Conservation (phyloP, 257 asterid species). For the Scutellaria barbata region DNA sequence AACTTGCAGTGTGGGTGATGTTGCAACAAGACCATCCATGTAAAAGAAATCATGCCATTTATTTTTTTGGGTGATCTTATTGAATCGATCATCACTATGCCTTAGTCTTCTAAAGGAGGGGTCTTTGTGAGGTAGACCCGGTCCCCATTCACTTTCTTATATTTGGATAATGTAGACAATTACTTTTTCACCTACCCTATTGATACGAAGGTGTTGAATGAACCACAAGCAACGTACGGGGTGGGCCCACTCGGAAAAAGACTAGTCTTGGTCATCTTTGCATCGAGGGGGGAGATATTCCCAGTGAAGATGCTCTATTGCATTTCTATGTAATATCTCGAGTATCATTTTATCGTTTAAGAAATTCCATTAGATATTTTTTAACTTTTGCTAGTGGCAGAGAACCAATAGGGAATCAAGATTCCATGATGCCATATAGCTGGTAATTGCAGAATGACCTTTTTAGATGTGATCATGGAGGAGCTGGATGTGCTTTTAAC, state of each 20-base stretch:
- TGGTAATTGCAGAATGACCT: not conserved
- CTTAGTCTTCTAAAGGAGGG: not conserved
- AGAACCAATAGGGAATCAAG: not conserved
- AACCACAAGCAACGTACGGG: not conserved
- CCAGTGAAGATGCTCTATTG: too few species aligned
- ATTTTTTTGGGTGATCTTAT: not conserved
- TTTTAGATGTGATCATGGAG: conserved; percentile 12
- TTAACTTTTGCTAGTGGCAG: not conserved
- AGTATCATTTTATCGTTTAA: too few species aligned
- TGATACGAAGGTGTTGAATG: not conserved
- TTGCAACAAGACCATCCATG: conserved; percentile 25
- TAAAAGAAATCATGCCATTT: conserved; percentile 12
- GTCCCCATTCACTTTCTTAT: not conserved
- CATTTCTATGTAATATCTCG: too few species aligned
- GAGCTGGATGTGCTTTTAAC: conserved; percentile 3
- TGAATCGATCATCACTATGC: conserved; percentile 21
- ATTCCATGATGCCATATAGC: not conserved
- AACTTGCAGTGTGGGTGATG: not conserved
- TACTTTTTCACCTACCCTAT: not conserved
- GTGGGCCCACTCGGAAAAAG: not conserved
- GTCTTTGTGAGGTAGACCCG: not conserved
- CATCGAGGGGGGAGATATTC: conserved; percentile 1
- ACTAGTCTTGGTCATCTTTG: conserved; percentile 5
- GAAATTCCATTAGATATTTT: not conserved
- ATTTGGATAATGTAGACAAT: conserved; percentile 15